Evolutionary conservation across 345 rosid species (phyloP).

Genomic region (Clausena lansium): DNA sequence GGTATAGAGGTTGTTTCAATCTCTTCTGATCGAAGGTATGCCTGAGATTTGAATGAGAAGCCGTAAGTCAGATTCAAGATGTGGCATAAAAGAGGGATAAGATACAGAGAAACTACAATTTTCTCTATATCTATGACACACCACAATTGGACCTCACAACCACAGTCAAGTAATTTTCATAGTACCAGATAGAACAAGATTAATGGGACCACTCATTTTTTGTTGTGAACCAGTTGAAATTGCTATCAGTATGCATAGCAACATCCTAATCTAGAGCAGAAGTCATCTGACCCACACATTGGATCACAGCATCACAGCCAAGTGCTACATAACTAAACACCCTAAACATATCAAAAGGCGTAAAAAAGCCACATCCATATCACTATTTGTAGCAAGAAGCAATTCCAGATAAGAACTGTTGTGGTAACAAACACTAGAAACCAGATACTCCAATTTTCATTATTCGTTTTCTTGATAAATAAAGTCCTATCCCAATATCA

Average conservation of each 20-base stretch:
- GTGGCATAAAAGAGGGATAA: background rate
- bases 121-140: background rate
- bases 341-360: background rate
- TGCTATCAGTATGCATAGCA: background rate
- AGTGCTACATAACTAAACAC: background rate
- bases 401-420: background rate
- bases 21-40: conserved; percentile 97
- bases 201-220: background rate
- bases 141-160: background rate
- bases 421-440: conserved; percentile 1
- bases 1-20: conserved; percentile 90
- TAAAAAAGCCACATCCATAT: background rate
- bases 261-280: background rate
- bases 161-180: background rate
- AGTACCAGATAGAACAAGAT: background rate
- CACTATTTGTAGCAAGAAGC: background rate
- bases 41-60: conserved; percentile 33
- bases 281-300: background rate
- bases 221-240: background rate
- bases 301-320: conserved; percentile 8
- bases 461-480: background rate
- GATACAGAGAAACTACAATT: background rate
- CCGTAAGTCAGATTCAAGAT: conserved; percentile 1
- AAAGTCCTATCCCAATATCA: conserved; percentile 2
- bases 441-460: background rate